Conservation (phyloP, 805 yeast genomes). For the Lachancea nothofagi region DNA sequence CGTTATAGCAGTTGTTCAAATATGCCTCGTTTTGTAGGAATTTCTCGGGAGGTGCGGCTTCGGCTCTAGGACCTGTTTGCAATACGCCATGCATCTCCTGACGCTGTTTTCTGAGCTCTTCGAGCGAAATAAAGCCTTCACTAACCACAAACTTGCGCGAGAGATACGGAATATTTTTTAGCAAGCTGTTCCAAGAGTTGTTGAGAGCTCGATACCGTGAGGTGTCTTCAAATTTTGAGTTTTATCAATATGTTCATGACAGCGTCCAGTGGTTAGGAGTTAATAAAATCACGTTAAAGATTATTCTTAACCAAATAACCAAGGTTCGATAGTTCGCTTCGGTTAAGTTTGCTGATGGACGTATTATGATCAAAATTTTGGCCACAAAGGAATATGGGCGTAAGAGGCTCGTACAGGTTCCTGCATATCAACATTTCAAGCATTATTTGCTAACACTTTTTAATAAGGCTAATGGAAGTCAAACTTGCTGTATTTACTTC, state of each 20-base stretch:
- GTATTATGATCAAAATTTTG: too few relatives aligned
- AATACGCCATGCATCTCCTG: slow-evolving; percentile 22
- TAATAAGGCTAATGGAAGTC: too few relatives aligned
- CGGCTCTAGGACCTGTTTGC: slow-evolving; percentile 24
- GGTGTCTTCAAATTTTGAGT: slow-evolving; percentile 59
- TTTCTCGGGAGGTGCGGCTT: slow-evolving; percentile 37
- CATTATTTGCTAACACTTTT: too few relatives aligned
- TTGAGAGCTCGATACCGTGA: slow-evolving; percentile 59
- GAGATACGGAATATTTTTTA: slow-evolving; percentile 51
- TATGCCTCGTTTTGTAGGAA: slow-evolving; percentile 49
- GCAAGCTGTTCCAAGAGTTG: slow-evolving; percentile 60
- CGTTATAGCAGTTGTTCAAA: slow-evolving; percentile 74
- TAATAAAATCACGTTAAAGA: slow-evolving; percentile 67
- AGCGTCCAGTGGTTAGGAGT: slow-evolving; percentile 70
- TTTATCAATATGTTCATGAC: slow-evolving; percentile 56
- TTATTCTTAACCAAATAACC: slow-evolving; percentile 28
- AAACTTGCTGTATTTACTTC: too few relatives aligned
- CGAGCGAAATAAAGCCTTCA: slow-evolving; percentile 52
- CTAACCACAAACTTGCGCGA: slow-evolving; percentile 64
- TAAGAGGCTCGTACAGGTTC: too few relatives aligned
- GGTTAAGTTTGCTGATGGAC: slow-evolving; percentile 24
- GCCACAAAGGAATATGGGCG: too few relatives aligned
- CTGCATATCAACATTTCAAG: too few relatives aligned
- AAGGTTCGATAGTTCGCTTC: slow-evolving; percentile 30
- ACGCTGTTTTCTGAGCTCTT: slow-evolving; percentile 39